Base-by-base conservation (phyloP, 2,329 filamentous ascomycete species). In the Monosporascus sp. region DNA sequence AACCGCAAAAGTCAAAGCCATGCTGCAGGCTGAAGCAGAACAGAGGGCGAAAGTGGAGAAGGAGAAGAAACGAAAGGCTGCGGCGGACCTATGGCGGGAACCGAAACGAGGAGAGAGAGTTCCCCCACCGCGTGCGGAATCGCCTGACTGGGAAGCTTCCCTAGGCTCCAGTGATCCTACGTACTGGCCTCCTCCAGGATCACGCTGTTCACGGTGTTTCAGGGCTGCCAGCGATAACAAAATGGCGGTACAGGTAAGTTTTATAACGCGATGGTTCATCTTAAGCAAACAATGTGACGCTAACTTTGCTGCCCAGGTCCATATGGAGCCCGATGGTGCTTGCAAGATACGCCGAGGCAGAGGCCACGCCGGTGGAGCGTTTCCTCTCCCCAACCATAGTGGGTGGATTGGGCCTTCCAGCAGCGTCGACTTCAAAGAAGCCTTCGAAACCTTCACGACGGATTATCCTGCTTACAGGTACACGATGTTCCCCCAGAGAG, bases 151-250 rank as follows among this genome's bases (percentile, higher is more conserved):
- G 52, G 39, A 45, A 15, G 17, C 20, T 5, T 34, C 31, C 31
- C 31, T 34, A 14, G 31, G 31, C 11, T 11, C 31, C 4, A 24
- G n/a, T n/a, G 42, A 46, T 27, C 14, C 42, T n/a, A 11, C 24
- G 4, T 55, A 57, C 38, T 9, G 15, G 11, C 54, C 57, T 25
- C 36, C 22, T 9, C 37, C 50, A 5, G 47, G 53, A 2, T 52
- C 48, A 48, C 53, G 51, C 48, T 58, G 57, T 25, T 58, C 57
- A 4, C 52, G 57, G 20, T 58, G 57, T 42, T 58, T 58, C 45
- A 41, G 51, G 37, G 45, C 42, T n/a, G 57, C 57, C 38, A 54
- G 57, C n/a, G 3, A 34, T 6, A 31, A 39, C 31, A 2, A 37
- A 17, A 4, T 42, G 1, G 11, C 51, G 17, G 51, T 51, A 7